Base-by-base conservation (phyloP, 805 yeast species). In the Wickerhamiella azyma region DNA sequence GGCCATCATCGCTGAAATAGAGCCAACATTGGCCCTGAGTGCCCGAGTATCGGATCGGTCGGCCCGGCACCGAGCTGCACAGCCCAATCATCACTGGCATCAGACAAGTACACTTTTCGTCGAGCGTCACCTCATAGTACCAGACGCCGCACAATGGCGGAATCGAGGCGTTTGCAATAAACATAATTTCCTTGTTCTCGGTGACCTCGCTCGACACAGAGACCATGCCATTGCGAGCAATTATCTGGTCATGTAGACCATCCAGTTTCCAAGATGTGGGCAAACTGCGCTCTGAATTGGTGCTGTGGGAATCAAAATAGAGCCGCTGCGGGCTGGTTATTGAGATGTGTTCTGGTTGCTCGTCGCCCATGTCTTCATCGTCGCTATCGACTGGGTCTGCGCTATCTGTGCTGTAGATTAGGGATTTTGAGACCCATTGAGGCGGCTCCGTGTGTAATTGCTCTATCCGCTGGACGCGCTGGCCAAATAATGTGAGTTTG, bases 1-100 rank as follows among this genome's bases (percentile, higher is more conserved):
- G 57, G 0, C 79, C 81, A 43, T 71, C 75, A 49, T 66, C 71
- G 5, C 79, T 74, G 53, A 69, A 74, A 53, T 70, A 72, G 0
- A 76, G 77, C 66, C 72, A 75, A 1, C 72, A 62, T n/a, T 66
- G 61, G 17, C 55, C 54, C 40, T 72, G 77, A 26, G 64, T 26
- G 28, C 44, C 44, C 14, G 14, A n/a, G 13, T 13, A 54, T 6
- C 77, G 79, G 2, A 77, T 72, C 51, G 72, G 56, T 48, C 68
- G 69, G 17, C 60, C 54, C 11, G 63, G 48, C 1, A 53, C 41
- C 2, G 56, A 48, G 11, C 58, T 53, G 26, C 72, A 63, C 46
- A 68, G 63, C 1, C 80, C 80, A 29, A 75, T 50, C 3, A 70
- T 62, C 3, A 72, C 55, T 48, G 70, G 71, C 43, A 66, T 60